Conservation (phyloP, 2,329 filamentous ascomycete species). For the Penicillium glabrum region DNA sequence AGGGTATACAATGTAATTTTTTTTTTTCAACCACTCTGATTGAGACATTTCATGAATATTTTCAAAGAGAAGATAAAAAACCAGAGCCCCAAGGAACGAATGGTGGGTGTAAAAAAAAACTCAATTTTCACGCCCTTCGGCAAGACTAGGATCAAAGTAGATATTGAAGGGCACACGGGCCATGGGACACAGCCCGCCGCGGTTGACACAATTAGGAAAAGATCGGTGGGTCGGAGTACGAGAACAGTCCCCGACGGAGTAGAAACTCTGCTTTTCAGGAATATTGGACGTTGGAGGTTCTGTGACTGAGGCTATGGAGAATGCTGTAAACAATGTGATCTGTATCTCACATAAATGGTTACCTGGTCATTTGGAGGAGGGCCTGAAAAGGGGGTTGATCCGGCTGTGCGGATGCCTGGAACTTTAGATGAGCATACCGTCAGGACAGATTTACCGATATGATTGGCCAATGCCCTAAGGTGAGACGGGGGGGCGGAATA, state of each 20-base stretch:
- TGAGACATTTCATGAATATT: not conserved
- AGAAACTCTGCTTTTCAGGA: not conserved
- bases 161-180: conserved; percentile 14
- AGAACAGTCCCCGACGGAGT: not conserved
- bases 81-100: not conserved
- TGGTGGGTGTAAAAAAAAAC: conserved; percentile 6
- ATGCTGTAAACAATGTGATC: not conserved
- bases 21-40: not conserved
- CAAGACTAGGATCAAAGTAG: conserved; percentile 18
- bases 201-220: conserved; percentile 30
- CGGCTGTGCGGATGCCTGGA: conserved; percentile 14
- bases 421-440: conserved; percentile 2
- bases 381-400: not conserved
- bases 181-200: conserved; percentile 23
- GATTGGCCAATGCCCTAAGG: conserved; percentile 12
- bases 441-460: not conserved
- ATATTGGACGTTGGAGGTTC: not conserved
- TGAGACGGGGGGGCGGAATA: conserved; percentile 1
- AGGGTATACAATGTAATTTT: not conserved
- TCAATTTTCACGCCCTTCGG: conserved; percentile 30
- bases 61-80: not conserved
- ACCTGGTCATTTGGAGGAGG: not conserved
- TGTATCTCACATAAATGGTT: not conserved
- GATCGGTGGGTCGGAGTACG: conserved; percentile 14
- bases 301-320: not conserved